A percentile compares a stretch with the other conserved stretches of the same genome.
Conservation (phyloP, 2,329 filamentous ascomycete genomes). For the Dactylellina cionopaga region DNA sequence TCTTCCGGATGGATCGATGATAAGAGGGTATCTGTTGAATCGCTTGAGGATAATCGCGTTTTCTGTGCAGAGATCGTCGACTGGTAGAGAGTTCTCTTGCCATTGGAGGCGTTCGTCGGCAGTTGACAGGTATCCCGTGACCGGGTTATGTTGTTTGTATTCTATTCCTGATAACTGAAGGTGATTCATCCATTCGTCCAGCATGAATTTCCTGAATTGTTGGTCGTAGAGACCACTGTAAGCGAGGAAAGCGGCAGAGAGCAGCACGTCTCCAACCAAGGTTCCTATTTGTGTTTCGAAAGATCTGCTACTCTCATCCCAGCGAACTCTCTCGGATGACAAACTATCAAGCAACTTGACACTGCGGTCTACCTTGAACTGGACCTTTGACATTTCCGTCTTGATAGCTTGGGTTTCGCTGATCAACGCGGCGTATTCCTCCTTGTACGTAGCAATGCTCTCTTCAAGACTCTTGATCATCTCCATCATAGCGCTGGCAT, state of each 20-base stretch:
- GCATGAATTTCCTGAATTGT: constrained; percentile 96
- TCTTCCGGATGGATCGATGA: constrained; percentile 95
- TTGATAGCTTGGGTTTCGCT: constrained; percentile 98
- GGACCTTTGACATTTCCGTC: constrained; percentile 91
- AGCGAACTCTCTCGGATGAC: constrained; percentile 89
- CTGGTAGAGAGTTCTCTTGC: constrained; percentile 92
- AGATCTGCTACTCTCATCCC: constrained; percentile 97
- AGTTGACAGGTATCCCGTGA: constrained; percentile 95
- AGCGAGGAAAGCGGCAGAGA: constrained; percentile 95
- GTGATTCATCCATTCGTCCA: constrained; percentile 96
- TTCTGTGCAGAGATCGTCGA: constrained; percentile 97
- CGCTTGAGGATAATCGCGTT: constrained; percentile 97
- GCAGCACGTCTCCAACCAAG: constrained; percentile 91
- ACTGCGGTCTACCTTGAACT: constrained; percentile 98
- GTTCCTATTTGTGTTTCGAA: constrained; percentile 98
- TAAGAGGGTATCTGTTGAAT: constrained; percentile 97
- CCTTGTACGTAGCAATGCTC: constrained; percentile 95
- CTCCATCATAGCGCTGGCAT: constrained; percentile 89
- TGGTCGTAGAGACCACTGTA: constrained; percentile 98
- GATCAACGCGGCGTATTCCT: constrained; percentile 92
- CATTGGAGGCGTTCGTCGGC: constrained; percentile 93
- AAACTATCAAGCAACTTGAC: constrained; percentile 92
- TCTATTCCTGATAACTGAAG: constrained; percentile 90
- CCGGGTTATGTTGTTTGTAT: constrained; percentile 91
- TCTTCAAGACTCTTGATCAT: constrained; percentile 84